Conservation (phyloP, 352 stramenopile genomes). For the Globisporangium uncinulatum region DNA sequence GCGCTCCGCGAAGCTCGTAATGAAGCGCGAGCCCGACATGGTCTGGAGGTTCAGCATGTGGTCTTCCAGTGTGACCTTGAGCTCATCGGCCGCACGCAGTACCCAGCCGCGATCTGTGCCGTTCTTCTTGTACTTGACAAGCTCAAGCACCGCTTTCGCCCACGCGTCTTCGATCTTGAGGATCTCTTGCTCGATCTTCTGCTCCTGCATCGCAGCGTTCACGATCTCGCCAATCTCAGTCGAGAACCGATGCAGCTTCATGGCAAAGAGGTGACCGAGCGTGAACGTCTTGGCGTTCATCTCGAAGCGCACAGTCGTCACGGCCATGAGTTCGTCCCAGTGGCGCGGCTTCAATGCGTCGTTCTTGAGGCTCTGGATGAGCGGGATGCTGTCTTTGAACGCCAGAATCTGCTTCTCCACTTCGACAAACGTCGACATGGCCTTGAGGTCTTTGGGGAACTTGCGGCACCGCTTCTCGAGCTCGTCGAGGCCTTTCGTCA, state of each 20-base stretch:
- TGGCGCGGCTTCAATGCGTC: conserved; percentile 91
- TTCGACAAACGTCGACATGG: conserved; percentile 88
- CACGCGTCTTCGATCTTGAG: conserved; percentile 91
- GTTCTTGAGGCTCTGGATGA: conserved; percentile 94
- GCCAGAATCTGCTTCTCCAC: conserved; percentile 89
- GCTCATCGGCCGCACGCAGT: conserved; percentile 73
- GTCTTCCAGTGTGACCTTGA: conserved; percentile 82
- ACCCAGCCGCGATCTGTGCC: conserved; percentile 79
- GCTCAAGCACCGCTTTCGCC: conserved; percentile 83
- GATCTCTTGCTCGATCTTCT: conserved; percentile 93
- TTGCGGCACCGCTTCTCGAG: conserved; percentile 91
- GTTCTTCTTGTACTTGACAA: conserved; percentile 93
- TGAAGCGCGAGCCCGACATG: conserved; percentile 90
- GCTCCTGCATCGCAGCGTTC: conserved; percentile 91
- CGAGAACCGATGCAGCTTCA: conserved; percentile 89
- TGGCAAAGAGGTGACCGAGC: conserved; percentile 88
- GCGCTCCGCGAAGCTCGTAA: conserved; percentile 84
- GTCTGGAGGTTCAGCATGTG: conserved; percentile 89
- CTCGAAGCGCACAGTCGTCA: conserved; percentile 90
- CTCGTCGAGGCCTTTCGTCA: conserved; percentile 91
- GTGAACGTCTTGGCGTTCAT: conserved; percentile 93
- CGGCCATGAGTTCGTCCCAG: conserved; percentile 87
- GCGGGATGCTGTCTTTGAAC: conserved; percentile 93
- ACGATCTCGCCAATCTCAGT: conserved; percentile 91
- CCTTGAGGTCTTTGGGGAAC: conserved; percentile 87